Conservation (phyloP, 441 rosid species). For the Croton setiger region DNA sequence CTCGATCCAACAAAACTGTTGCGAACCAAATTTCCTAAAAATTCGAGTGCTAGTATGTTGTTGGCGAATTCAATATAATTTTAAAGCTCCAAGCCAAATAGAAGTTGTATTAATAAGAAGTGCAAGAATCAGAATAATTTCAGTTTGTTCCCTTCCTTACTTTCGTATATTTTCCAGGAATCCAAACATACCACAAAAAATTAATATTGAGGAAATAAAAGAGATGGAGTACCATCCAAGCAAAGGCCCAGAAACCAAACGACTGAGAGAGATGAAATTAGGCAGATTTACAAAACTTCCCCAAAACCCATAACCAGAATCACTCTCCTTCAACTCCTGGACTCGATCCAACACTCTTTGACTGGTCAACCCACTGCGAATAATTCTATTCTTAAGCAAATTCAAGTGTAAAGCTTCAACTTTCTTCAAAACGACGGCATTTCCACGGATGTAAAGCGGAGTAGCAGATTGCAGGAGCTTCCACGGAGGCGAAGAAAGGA, state of each 20-base stretch:
- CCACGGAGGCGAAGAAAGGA: conserved; percentile 81
- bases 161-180: no score
- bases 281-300: conserved; percentile 73
- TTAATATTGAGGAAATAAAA: not conserved
- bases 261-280: conserved; percentile 66
- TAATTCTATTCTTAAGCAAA: conserved; percentile 40
- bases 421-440: conserved; percentile 38
- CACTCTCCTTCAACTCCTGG: conserved; percentile 25
- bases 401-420: conserved; percentile 54
- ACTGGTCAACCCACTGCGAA: conserved; percentile 21
- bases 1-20: not conserved
- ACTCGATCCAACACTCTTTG: conserved; percentile 22
- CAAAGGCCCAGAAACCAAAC: conserved; percentile 83
- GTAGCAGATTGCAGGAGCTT: conserved; percentile 79
- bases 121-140: not conserved
- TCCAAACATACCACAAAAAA: not conserved
- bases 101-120: not conserved
- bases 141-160: not conserved
- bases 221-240: conserved; percentile 62
- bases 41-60: no score
- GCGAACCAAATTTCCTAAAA: not conserved
- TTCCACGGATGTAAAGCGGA: conserved; percentile 53
- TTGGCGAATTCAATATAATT: not conserved
- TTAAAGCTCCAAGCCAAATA: not conserved
- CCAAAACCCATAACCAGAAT: conserved; percentile 24